Evolutionary conservation across 805 yeast genomes (phyloP), one percentile per base, ranked within the genome.

Genomic region (Teunomyces gatunensis): DNA sequence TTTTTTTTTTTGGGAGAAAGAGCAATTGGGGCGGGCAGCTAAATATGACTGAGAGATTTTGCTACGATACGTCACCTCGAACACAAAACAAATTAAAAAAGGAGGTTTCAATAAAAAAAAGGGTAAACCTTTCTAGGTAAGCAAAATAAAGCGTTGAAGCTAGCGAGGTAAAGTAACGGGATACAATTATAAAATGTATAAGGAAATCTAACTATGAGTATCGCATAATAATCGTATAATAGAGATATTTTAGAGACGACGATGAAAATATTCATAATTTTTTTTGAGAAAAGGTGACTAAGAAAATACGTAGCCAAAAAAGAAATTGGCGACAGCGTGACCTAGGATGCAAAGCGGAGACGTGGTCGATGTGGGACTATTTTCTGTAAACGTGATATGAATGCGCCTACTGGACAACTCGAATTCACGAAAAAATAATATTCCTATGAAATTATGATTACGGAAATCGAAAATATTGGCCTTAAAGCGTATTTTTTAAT

Each of bases 201-300:
- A 27, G 25, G 12, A 37, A 37, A 37, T 18, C 15, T 23, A 21
- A 23, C 29, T 23, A 25, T 23, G 29, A 23, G 40, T 6, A 37
- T 23, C 40, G 29, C 23, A 37, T 37, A 37, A 37, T 37, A 37
- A 37, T 37, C 40, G 40, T 37, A 37, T 37, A 37, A 37, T 37
- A 37, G 40, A 37, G 29, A 37, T 37, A 37, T 37, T 37, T 37
- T 37, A 27, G 20, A 37, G n/a, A 36, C 6, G 40, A 13, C 18
- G n/a, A 6, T 37, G 11, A 37, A 37, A 37, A 37, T 37, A 37
- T 12, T 21, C 15, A 23, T 20, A 37, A 37, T 20, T 21, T 37
- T 21, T 21, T 21, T 21, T 21, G 5, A 21, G 18, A 37, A 17
- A 17, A 11, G 25, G 17, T 37, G 40, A 37, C 40, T 37, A 37